phyloP scores from a whole-genome alignment of 2,329 filamentous ascomycete species.

The Nemania sp. region DNA sequence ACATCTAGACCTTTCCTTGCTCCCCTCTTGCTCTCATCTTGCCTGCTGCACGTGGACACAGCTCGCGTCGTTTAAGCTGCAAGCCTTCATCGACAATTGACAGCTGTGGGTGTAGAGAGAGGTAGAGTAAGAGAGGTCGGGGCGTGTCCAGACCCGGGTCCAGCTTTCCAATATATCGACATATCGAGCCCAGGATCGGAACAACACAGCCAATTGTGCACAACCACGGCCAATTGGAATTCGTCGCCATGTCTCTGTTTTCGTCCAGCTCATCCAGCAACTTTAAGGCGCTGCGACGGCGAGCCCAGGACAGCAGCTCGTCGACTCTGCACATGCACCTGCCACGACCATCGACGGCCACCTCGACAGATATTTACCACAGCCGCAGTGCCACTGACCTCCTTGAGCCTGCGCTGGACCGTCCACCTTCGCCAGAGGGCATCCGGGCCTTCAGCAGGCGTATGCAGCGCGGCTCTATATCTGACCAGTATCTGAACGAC shows the following conservation, averaged over 20 bases:
- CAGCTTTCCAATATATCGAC: constrained; percentile 25
- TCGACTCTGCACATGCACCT: constrained; percentile 24
- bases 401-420: constrained; percentile 61
- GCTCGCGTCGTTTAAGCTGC: constrained; percentile 25
- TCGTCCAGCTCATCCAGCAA: constrained; percentile 31
- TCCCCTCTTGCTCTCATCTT: constrained; percentile 25
- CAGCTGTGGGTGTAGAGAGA: constrained; percentile 1
- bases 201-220: no score
- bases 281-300: constrained; percentile 32
- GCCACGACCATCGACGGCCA: constrained; percentile 25
- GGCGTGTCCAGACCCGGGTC: constrained; percentile 28
- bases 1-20: constrained; percentile 20
- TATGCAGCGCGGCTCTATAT: constrained; percentile 57
- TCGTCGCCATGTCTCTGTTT: constrained; percentile 36
- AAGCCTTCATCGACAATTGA: constrained; percentile 32
- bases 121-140: constrained; percentile 26
- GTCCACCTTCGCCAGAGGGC: constrained; percentile 62
- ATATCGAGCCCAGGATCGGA: constrained; percentile 25
- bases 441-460: constrained; percentile 58
- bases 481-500: constrained; percentile 52
- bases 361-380: constrained; percentile 23
- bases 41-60: constrained; percentile 3
- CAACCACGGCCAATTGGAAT: constrained; percentile 24
- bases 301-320: constrained; percentile 26
- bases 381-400: constrained; percentile 44